These are phyloP conservation scores for Cyberlindnera xishuangbannaensis DNA, from an alignment of 805 yeast species.

Conservation along the genomic window DNA sequence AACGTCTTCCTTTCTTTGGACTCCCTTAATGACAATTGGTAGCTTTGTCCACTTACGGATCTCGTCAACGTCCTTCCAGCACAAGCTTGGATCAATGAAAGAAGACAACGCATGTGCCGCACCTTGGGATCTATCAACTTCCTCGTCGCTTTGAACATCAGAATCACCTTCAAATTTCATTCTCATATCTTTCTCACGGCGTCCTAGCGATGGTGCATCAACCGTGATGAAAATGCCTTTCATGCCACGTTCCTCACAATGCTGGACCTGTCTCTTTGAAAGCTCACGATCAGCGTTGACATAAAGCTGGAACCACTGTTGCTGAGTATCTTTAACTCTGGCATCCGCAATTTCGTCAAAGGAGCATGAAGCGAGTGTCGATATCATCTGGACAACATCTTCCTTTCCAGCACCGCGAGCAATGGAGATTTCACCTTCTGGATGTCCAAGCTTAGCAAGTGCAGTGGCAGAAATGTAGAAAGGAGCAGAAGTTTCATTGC, in stretches of 20 bases:
- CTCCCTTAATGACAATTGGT: slow-evolving; percentile 75
- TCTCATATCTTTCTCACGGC: slow-evolving; percentile 84
- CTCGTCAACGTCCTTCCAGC: slow-evolving; percentile 60
- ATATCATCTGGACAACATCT: slow-evolving; percentile 80
- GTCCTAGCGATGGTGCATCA: slow-evolving; percentile 88
- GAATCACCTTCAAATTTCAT: slow-evolving; percentile 48
- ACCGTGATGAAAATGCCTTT: slow-evolving; percentile 85
- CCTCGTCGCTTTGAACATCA: slow-evolving; percentile 43
- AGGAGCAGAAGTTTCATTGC: slow-evolving; percentile 65
- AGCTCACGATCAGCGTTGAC: slow-evolving; percentile 72
- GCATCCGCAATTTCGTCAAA: slow-evolving; percentile 79
- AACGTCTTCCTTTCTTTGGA: slow-evolving; percentile 80
- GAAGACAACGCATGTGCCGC: slow-evolving; percentile 85
- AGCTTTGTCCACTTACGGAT: slow-evolving; percentile 50
- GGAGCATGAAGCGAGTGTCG: slow-evolving; percentile 85
- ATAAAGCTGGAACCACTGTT: slow-evolving; percentile 86
- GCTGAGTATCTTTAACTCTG: slow-evolving; percentile 54
- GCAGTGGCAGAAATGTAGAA: slow-evolving; percentile 93
- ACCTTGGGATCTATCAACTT: slow-evolving; percentile 66
- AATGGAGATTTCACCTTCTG: slow-evolving; percentile 85
- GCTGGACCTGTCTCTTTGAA: slow-evolving; percentile 54
- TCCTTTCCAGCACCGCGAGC: slow-evolving; percentile 78
- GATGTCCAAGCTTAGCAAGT: slow-evolving; percentile 84
- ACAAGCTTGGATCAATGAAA: slow-evolving; percentile 66
- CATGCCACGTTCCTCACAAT: slow-evolving; percentile 69